Evolutionary conservation across 257 asterid genomes (phyloP), one percentile per base, ranked within the genome.

Genomic region (Misopates orontium): DNA sequence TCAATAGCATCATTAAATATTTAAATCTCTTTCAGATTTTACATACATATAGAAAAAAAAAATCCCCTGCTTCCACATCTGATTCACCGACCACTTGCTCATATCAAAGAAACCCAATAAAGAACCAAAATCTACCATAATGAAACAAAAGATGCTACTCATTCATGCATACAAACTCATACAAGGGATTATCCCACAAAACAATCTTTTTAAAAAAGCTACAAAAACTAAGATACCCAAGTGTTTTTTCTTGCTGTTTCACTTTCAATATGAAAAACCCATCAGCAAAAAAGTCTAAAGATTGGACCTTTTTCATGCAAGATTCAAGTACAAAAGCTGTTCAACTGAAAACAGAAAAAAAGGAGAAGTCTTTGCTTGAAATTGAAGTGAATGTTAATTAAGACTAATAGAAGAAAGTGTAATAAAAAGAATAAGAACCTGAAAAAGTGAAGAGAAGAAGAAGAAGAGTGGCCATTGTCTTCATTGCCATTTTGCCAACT

Each of bases 401-500:
- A n/a, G n/a, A n/a, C n/a, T n/a, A n/a, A n/a, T n/a, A n/a, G n/a
- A n/a, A n/a, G n/a, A n/a, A n/a, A n/a, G n/a, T n/a, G n/a, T n/a
- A n/a, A n/a, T n/a, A 42, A 9, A 28, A 60, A 42, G 69, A 71
- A 32, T 23, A 68, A 36, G 51, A 66, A 90, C 97, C 97, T 83
- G 97, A 69, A 8, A 85, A 71, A 57, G 74, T 23, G 73, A 80
- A 66, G 68, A 79, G 60, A 45, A 83, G 28, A 41, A 84, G 81
- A 60, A 74, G 71, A 71, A 63, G 70, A 68, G 70, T 56, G 82
- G 94, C 87, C 97, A 87, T 87, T 78, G 71, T 82, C 60, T 70
- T 15, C 97, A 87, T 87, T 79, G 71, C 84, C 60, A 71, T 15
- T 55, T 75, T 28, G 85, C 80, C 79, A 57, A 76, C 82, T 79